Conservation (phyloP, 1,284 basidiomycete species). For the Polyporus tsugae region DNA sequence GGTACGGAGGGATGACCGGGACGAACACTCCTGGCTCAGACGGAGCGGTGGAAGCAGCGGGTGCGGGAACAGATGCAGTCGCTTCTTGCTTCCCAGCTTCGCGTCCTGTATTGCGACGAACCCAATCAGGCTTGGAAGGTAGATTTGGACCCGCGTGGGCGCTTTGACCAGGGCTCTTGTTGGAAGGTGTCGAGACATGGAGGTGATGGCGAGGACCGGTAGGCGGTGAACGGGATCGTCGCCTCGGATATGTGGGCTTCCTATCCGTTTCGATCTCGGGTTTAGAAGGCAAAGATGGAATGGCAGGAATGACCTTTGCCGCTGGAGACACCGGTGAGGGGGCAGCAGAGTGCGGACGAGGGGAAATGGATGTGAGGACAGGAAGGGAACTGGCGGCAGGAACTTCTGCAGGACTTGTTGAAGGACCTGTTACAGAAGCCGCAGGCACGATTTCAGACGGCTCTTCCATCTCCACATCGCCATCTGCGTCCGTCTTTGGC, state of each 20-base stretch:
- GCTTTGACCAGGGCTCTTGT: constrained; percentile 32
- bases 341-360: constrained; percentile 2
- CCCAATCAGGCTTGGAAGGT: constrained; percentile 34
- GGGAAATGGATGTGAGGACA: constrained; percentile 16
- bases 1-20: constrained; percentile 25
- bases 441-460: constrained; percentile 2
- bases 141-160: constrained; percentile 25
- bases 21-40: constrained; percentile 13
- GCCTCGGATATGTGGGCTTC: constrained; percentile 14
- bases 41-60: constrained; percentile 14
- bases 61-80: constrained; percentile 17
- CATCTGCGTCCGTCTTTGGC: constrained; percentile 24
- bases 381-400: not conserved
- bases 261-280: constrained; percentile 24
- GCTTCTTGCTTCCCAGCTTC: constrained; percentile 17
- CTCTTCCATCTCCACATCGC: constrained; percentile 35
- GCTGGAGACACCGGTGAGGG: constrained; percentile 10
- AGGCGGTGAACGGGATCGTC: constrained; percentile 35
- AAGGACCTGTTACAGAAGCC: not conserved
- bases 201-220: constrained; percentile 31
- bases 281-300: constrained; percentile 20
- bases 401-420: not conserved
- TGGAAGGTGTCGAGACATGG: constrained; percentile 29
- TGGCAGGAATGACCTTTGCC: constrained; percentile 1
- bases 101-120: constrained; percentile 24